Evolutionary conservation across 306 rosid genomes (phyloP), one percentile per base, ranked within the genome.

Genomic region (Begonia masoniana): DNA sequence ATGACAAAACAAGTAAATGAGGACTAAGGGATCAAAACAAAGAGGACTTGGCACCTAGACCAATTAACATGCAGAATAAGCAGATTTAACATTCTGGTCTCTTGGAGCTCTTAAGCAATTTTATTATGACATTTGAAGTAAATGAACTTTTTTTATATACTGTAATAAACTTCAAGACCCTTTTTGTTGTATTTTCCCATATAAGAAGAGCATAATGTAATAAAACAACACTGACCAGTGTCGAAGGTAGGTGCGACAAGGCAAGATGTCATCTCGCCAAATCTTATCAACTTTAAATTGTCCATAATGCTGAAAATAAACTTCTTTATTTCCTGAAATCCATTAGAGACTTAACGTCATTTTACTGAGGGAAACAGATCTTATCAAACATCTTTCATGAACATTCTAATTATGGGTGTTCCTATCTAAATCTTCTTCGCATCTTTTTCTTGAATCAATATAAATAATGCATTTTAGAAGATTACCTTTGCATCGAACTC

Each of bases 251-350:
- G 77, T 71, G 26, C 97, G 94, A 61, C 97, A 89, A 58, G 97
- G 95, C 55, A 89, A 72, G 57, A 89, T 82, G 68, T 85, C 97
- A 67, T 89, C 94, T 57, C 85, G 76, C 95, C 95, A 89, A 51
- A 89, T 89, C 75, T 74, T 78, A 69, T 89, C 78, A 19, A 89
- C 78, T 57, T 75, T 73, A 78, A 80, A 79, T 41, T 73, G 70
- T 56, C 95, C 95, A 63, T 80, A 89, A 36, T 76, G 85, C 67
- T 78, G 83, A 71, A 66, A 76, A 62, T 72, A 76, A 7, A 77
- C 67, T 54, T 89, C 94, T 80, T 80, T 68, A 62, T 72, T 78
- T 65, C 97, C 97, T 85, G 72, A 31, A 71, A 48, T 41, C 56
- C 31, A 60, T 31, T 31, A 31, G 39, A 21, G 39, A 31, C 39